Evolutionary conservation across 2,329 filamentous ascomycete genomes (phyloP), one percentile per base, ranked within the genome.

Genomic region (Tetracladium maxilliforme): DNA sequence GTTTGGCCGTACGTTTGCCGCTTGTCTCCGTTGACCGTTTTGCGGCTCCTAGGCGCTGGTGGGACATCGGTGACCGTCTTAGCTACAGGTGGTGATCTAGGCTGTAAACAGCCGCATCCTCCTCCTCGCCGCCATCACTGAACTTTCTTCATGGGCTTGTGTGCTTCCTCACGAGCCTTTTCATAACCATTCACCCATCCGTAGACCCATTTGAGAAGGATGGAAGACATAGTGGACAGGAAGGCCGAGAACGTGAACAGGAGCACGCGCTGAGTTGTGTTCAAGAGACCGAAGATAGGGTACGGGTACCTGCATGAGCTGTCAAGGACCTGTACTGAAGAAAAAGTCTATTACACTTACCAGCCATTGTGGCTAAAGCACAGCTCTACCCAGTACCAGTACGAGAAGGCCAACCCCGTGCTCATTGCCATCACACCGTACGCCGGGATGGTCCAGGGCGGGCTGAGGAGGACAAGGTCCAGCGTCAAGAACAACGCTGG

Each of bases 311-410:
- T 78, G 37, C 48, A 58, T 4, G 23, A n/a, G 16, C 14, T n/a
- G 4, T 22, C 9, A 10, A 5, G 14, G 16, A 22, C 13, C 15
- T 19, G 21, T 22, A n/a, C 10, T 10, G 8, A 8, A 16, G 17
- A n/a, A 6, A 24, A 26, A 18, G 18, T 15, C 24, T 22, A 13
- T 24, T 16, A 25, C 17, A 51, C 64, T 45, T 43, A 71, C 68
- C 58, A 67, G 41, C 73, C 69, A 38, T 83, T 83, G 30, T 64
- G 55, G 22, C 57, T 58, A 38, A 67, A 79, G 51, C 77, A 83
- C 14, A 69, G 58, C 48, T 84, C 76, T 14, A 83, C 66, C 78
- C 79, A 86, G 34, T 64, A 64, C 76, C 77, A 86, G 47, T 86
- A 86, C 4, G 51, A 44, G 32, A 78, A 69, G 0, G 74, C 75